A percentile compares a stretch with the other conserved stretches of the same genome.
These are phyloP conservation scores for Nitzschia palea DNA, from an alignment of 108 stramenopile genomes.

Conservation along the genomic window DNA sequence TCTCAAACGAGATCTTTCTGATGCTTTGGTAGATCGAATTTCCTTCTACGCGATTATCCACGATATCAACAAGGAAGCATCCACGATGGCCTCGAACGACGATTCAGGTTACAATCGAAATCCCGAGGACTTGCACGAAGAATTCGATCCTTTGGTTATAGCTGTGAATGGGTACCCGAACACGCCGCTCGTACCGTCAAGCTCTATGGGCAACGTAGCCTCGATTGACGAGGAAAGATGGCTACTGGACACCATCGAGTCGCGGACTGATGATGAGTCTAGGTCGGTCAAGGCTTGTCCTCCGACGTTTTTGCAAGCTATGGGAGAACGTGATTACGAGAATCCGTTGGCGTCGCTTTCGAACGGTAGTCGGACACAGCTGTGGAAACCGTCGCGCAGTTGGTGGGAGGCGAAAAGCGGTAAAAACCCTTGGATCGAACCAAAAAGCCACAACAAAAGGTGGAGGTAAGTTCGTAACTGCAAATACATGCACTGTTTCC, in stretches of 20 bases:
- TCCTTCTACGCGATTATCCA: slow-evolving; percentile 81
- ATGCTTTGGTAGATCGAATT: slow-evolving; percentile 67
- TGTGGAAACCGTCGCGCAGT: slow-evolving; percentile 87
- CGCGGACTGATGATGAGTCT: slow-evolving; percentile 46
- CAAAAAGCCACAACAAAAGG: slow-evolving; percentile 82
- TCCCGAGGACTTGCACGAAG: slow-evolving; percentile 33
- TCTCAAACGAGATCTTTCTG: slow-evolving; percentile 60
- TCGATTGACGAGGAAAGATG: slow-evolving; percentile 85
- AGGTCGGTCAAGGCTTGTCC: slow-evolving; percentile 51
- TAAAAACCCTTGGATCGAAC: slow-evolving; percentile 91
- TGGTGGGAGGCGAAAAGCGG: slow-evolving; percentile 93
- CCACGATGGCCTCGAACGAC: slow-evolving; percentile 54
- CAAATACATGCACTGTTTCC: too few species aligned
- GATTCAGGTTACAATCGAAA: slow-evolving; percentile 35
- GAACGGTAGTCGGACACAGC: slow-evolving; percentile 63
- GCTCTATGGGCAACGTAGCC: slow-evolving; percentile 40
- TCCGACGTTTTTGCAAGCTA: slow-evolving; percentile 81
- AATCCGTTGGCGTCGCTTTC: slow-evolving; percentile 36
- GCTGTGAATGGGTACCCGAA: slow-evolving; percentile 42
- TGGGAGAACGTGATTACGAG: slow-evolving; percentile 80
- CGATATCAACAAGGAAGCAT: slow-evolving; percentile 86
- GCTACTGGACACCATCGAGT: slow-evolving; percentile 68
- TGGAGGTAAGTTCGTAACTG: slow-evolving; percentile 87
- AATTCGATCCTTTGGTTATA: slow-evolving; percentile 39
- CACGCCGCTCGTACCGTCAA: slow-evolving; percentile 9